These are phyloP conservation scores for Arthromyces matolae DNA, from an alignment of 768 basidiomycete species.

Conservation along the genomic window DNA sequence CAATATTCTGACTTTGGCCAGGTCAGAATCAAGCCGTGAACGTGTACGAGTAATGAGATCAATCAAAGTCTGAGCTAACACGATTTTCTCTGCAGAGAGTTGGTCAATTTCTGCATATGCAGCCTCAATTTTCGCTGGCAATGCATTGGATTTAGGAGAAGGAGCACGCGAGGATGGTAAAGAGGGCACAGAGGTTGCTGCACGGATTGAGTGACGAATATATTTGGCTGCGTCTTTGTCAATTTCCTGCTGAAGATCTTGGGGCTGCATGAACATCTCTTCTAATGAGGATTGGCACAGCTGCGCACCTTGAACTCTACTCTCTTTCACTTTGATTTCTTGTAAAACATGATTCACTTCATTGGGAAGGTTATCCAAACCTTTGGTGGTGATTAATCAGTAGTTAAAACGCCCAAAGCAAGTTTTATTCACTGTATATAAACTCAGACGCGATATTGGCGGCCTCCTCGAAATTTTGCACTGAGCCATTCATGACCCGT, in stretches of 20 bases:
- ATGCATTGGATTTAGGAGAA: constrained; percentile 32
- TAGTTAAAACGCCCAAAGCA: neutral
- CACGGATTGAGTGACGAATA: constrained; percentile 43
- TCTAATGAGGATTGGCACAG: neutral
- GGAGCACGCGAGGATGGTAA: constrained; percentile 30
- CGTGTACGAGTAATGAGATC: constrained; percentile 46
- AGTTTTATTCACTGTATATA: constrained; percentile 43
- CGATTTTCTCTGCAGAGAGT: constrained; percentile 43
- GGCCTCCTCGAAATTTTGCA: constrained; percentile 50
- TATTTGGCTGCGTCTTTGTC: constrained; percentile 47
- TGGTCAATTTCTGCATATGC: constrained; percentile 44
- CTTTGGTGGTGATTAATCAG: constrained; percentile 25
- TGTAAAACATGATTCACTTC: constrained; percentile 50
- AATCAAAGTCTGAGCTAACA: constrained; percentile 44
- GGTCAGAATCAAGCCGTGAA: constrained; percentile 47
- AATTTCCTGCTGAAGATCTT: constrained; percentile 50
- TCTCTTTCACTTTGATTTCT: constrained; percentile 48
- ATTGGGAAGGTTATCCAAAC: constrained; percentile 50
- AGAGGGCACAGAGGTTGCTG: constrained; percentile 23
- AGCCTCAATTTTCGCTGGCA: constrained; percentile 42
- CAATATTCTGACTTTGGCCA: constrained; percentile 41
- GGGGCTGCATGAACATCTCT: constrained; percentile 3
- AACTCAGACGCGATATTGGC: constrained; percentile 52
- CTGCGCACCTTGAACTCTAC: constrained; percentile 37
- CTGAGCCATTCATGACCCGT: constrained; percentile 24